phyloP scores from a whole-genome alignment of 2,329 filamentous ascomycete genomes.

The Leptosphaerulina australis region DNA sequence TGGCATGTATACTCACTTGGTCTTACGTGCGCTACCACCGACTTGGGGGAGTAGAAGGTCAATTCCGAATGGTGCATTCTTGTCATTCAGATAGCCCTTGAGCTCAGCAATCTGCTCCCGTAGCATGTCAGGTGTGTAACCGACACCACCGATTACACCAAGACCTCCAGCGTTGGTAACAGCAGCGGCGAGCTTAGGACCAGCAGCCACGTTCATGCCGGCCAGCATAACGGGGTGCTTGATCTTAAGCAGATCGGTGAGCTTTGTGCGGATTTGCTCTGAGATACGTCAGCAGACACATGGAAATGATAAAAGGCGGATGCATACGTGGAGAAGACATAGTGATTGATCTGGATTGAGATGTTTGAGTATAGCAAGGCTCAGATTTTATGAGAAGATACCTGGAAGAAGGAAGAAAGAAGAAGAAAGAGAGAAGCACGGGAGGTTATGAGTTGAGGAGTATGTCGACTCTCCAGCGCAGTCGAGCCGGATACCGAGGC shows the following conservation, averaged over 20 bases:
- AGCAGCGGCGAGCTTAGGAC: conserved; percentile 92
- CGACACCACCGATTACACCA: conserved; percentile 93
- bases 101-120: conserved; percentile 92
- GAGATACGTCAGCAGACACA: conserved; percentile 33
- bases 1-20: conserved; percentile 65
- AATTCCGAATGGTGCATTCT: conserved; percentile 94
- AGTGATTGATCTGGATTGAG: conserved; percentile 28
- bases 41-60: conserved; percentile 94
- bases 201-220: conserved; percentile 98
- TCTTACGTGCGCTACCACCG: conserved; percentile 91
- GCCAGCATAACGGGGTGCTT: conserved; percentile 94
- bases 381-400: not conserved
- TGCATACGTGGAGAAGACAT: conserved; percentile 84
- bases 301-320: conserved; percentile 20
- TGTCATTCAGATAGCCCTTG: conserved; percentile 84
- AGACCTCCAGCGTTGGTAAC: conserved; percentile 97
- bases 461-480: conserved; percentile 23
- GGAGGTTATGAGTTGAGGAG: conserved; percentile 33
- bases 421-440: conserved; percentile 17
- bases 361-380: not conserved
- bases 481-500: conserved; percentile 36
- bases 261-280: conserved; percentile 88
- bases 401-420: conserved; percentile 4
- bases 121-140: conserved; percentile 97
- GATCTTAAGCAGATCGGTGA: conserved; percentile 97